Conservation (phyloP, 352 stramenopile species). For the Phytophthora citricola region DNA sequence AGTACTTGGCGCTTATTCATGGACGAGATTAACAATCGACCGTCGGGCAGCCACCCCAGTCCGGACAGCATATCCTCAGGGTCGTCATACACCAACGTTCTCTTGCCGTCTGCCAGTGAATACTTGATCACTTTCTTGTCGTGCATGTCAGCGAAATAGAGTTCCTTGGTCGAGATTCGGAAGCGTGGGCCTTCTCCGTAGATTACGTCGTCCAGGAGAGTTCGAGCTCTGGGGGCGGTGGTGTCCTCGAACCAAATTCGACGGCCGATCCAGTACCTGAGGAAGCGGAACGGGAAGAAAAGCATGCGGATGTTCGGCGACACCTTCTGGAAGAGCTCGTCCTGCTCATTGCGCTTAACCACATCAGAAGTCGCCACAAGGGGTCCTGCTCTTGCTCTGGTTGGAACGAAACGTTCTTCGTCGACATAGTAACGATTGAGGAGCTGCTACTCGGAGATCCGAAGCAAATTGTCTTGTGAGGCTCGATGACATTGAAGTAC, state of each 20-base stretch:
- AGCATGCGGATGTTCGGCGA: conserved; percentile 27
- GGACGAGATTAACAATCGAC: conserved; percentile 49
- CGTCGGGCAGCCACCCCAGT: conserved; percentile 63
- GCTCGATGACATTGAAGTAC: conserved; percentile 10
- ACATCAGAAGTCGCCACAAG: neutral
- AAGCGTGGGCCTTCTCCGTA: conserved; percentile 67
- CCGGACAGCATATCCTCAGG: conserved; percentile 52
- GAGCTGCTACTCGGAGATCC: neutral
- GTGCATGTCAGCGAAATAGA: conserved; percentile 75
- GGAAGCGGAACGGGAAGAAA: conserved; percentile 33
- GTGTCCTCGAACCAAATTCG: conserved; percentile 17
- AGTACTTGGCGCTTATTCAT: conserved; percentile 54
- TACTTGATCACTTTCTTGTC: conserved; percentile 55
- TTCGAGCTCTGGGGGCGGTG: conserved; percentile 17
- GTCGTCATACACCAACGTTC: conserved; percentile 43
- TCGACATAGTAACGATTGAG: neutral
- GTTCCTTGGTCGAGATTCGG: conserved; percentile 40
- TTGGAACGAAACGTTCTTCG: conserved; percentile 13
- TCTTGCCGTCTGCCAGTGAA: conserved; percentile 40
- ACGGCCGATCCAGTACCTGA: conserved; percentile 28
- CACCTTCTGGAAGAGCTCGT: conserved; percentile 27
- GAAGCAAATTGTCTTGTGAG: conserved; percentile 10
- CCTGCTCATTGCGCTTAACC: neutral
- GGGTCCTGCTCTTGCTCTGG: conserved; percentile 8
- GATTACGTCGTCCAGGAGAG: conserved; percentile 31